Conservation (phyloP, 1,284 basidiomycete species). For the Butyriboletus appendiculatus region DNA sequence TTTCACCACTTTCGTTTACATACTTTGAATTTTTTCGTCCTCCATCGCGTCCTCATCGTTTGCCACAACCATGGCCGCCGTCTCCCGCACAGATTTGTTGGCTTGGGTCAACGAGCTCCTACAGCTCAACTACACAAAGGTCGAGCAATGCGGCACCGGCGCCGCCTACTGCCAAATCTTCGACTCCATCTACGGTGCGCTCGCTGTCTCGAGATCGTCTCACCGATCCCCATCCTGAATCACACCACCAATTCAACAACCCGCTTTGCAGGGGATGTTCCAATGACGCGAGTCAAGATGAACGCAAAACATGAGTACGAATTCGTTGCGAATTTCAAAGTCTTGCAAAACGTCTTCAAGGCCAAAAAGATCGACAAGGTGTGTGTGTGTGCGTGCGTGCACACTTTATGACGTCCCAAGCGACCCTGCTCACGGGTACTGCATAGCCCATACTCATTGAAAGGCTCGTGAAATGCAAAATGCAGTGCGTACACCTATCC, state of each 20-base stretch:
- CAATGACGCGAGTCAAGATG: constrained; percentile 90
- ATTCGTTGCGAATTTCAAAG: constrained; percentile 93
- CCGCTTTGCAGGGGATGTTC: constrained; percentile 64
- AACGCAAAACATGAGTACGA: constrained; percentile 96
- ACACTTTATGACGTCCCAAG: neutral
- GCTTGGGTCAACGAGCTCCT: constrained; percentile 95
- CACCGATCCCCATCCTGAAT: constrained; percentile 17
- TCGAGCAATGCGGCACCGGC: constrained; percentile 93
- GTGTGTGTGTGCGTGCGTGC: constrained; percentile 25
- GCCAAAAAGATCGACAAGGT: constrained; percentile 93
- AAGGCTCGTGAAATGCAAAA: constrained; percentile 95
- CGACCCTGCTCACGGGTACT: constrained; percentile 9
- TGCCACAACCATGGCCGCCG: constrained; percentile 23
- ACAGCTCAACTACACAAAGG: constrained; percentile 88
- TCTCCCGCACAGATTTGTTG: constrained; percentile 85
- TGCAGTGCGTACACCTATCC: constrained; percentile 73
- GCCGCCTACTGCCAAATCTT: constrained; percentile 91
- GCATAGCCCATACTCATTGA: constrained; percentile 91
- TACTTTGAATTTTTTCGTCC: neutral
- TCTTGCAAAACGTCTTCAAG: constrained; percentile 90
- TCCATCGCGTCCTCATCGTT: constrained; percentile 3
- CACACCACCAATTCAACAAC: constrained; percentile 11
- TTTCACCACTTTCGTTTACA: constrained; percentile 1
- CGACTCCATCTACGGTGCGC: constrained; percentile 89
- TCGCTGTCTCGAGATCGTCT: constrained; percentile 10